A percentile compares a stretch with the other conserved stretches of the same genome.
Evolutionary conservation across 768 basidiomycete species (phyloP).

Genomic region (Lanmaoa rubissima): DNA sequence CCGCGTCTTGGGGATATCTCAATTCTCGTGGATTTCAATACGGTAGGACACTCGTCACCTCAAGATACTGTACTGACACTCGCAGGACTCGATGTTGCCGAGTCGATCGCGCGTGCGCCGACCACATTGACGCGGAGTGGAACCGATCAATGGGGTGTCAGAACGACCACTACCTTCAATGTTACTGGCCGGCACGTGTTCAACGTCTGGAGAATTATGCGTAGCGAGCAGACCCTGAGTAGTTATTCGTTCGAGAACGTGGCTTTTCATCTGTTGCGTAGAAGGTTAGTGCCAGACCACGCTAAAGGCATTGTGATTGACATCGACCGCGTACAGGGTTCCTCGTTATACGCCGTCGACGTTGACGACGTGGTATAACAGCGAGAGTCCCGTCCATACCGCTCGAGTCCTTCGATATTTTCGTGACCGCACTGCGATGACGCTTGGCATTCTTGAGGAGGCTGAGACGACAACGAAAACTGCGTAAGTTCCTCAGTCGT

Average conservation of each 20-base stretch:
- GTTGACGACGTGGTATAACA: constrained; percentile 68
- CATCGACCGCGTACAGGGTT: constrained; percentile 45
- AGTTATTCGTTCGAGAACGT: constrained; percentile 91
- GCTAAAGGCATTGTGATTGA: background rate
- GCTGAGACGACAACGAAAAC: constrained; percentile 85
- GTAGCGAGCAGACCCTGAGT: constrained; percentile 72
- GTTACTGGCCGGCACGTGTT: constrained; percentile 88
- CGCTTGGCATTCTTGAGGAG: constrained; percentile 77
- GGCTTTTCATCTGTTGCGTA: constrained; percentile 73
- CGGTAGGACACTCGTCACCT: constrained; percentile 38
- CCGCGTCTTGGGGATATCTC: constrained; percentile 88
- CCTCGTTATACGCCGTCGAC: constrained; percentile 68
- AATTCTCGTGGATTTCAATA: constrained; percentile 58
- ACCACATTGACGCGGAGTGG: constrained; percentile 32
- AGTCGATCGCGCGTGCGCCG: constrained; percentile 76
- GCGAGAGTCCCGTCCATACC: constrained; percentile 53
- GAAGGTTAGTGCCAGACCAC: constrained; percentile 49
- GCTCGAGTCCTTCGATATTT: constrained; percentile 61
- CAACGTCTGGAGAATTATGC: constrained; percentile 91
- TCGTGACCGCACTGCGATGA: constrained; percentile 58
- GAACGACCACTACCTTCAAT: constrained; percentile 78
- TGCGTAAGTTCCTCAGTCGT: constrained; percentile 50
- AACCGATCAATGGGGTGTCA: constrained; percentile 67
- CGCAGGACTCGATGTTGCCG: constrained; percentile 68
- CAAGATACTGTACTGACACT: constrained; percentile 1